phyloP scores from a whole-genome alignment of 2,329 filamentous ascomycete species.

The Colletotrichum horii region DNA sequence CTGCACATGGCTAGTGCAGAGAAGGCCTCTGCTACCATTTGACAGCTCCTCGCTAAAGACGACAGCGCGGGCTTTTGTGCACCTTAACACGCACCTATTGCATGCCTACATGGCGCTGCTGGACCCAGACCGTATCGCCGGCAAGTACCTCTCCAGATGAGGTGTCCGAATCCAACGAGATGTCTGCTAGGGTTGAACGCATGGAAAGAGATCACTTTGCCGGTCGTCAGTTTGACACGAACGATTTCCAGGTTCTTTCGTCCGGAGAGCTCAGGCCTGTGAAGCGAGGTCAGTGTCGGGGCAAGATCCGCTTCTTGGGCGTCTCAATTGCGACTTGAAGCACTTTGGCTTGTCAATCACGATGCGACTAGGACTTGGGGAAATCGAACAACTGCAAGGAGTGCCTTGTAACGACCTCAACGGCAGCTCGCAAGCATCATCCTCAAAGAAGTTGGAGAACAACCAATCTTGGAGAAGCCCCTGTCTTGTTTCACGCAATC shows the following conservation, averaged over 20 bases:
- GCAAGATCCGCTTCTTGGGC: neutral
- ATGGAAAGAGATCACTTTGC: no score
- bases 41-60: constrained; percentile 19
- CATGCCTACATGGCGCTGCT: neutral
- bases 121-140: neutral
- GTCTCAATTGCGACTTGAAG: neutral
- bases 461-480: constrained; percentile 7
- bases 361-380: neutral
- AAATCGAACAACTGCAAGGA: neutral
- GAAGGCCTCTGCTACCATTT: constrained; percentile 19
- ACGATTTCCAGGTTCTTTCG: neutral
- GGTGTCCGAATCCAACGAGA: neutral
- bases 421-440: neutral
- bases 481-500: neutral
- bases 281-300: neutral
- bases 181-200: no score
- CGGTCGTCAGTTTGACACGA: no score
- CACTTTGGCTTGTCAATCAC: neutral
- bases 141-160: neutral
- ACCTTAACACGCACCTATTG: neutral
- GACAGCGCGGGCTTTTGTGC: constrained; percentile 8
- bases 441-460: constrained; percentile 6
- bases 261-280: neutral
- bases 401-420: neutral
- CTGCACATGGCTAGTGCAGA: constrained; percentile 36